Evolutionary conservation across 768 basidiomycete genomes (phyloP).

Genomic region (Tulasnella sp.): DNA sequence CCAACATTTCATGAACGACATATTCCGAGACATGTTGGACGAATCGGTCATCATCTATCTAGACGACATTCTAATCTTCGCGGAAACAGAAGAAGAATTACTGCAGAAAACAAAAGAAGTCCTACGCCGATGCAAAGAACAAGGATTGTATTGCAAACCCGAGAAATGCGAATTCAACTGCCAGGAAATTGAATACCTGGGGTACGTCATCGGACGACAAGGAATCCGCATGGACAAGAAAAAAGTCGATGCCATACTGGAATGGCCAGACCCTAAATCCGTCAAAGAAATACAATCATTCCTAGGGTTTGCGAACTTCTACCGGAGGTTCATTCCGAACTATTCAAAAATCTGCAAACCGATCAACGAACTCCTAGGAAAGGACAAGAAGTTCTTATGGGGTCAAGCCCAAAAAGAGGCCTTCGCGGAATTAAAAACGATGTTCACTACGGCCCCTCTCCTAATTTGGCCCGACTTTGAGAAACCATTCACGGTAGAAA

Average conservation of each 20-base stretch:
- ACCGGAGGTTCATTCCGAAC: conserved; percentile 33
- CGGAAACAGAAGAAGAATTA: conserved; percentile 21
- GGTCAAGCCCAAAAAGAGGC: background rate
- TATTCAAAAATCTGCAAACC: conserved; percentile 19
- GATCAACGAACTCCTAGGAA: background rate
- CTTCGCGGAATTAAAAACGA: background rate
- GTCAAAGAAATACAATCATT: conserved; percentile 32
- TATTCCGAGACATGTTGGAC: conserved; percentile 28
- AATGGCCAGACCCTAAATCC: conserved; percentile 32
- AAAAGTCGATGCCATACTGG: conserved; percentile 31
- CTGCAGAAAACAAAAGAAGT: background rate
- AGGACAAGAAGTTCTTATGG: background rate
- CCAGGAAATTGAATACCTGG: conserved; percentile 14
- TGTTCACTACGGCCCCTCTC: background rate
- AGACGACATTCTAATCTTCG: conserved; percentile 30
- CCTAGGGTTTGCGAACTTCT: conserved; percentile 36
- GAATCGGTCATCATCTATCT: conserved; percentile 27
- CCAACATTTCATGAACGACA: conserved; percentile 29
- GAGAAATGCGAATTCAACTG: background rate
- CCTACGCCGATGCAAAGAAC: background rate
- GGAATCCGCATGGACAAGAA: conserved; percentile 30
- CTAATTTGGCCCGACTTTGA: background rate
- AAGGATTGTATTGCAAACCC: background rate
- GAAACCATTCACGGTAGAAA: background rate
- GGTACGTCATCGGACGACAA: background rate